Evolutionary conservation across 1,139 yeast species (phyloP).

Genomic region (Pichia sp.): DNA sequence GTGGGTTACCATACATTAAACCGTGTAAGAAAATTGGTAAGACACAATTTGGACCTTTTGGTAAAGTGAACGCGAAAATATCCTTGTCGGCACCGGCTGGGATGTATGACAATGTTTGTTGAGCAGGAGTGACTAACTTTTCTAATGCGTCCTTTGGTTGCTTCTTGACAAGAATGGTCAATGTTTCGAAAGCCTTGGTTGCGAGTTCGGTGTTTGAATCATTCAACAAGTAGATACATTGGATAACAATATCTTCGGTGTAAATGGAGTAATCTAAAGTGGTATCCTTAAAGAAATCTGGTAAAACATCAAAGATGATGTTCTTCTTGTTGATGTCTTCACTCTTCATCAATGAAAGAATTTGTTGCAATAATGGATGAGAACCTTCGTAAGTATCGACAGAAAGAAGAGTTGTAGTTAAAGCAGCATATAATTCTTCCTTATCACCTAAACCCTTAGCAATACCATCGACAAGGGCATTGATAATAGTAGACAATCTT

Average conservation of each 20-base stretch:
- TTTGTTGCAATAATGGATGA: slow-evolving; percentile 81
- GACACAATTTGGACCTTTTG: slow-evolving; percentile 86
- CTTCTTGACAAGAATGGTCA: slow-evolving; percentile 63
- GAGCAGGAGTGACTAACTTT: slow-evolving; percentile 72
- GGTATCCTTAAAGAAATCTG: slow-evolving; percentile 65
- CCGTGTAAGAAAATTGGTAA: slow-evolving; percentile 95
- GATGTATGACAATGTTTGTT: slow-evolving; percentile 66
- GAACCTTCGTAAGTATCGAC: slow-evolving; percentile 79
- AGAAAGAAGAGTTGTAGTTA: slow-evolving; percentile 68
- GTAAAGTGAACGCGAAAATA: slow-evolving; percentile 71
- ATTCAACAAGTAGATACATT: slow-evolving; percentile 70
- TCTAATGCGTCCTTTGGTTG: slow-evolving; percentile 78
- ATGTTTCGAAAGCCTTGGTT: slow-evolving; percentile 64
- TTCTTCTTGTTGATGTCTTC: slow-evolving; percentile 71
- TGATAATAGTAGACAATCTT: slow-evolving; percentile 68
- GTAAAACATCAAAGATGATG: slow-evolving; percentile 67
- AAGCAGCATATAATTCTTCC: slow-evolving; percentile 45
- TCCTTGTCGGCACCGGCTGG: slow-evolving; percentile 60
- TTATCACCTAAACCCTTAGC: slow-evolving; percentile 42
- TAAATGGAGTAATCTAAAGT: slow-evolving; percentile 71
- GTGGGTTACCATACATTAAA: slow-evolving; percentile 87
- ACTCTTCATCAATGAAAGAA: slow-evolving; percentile 71
- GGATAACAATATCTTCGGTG: slow-evolving; percentile 71
- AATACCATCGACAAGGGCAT: slow-evolving; percentile 66
- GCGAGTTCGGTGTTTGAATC: slow-evolving; percentile 68